Percentiles rank a stretch among this genome's conserved stretches.
Conservation (phyloP, 106 monocot genomes). For the Dioscorea alata region DNA sequence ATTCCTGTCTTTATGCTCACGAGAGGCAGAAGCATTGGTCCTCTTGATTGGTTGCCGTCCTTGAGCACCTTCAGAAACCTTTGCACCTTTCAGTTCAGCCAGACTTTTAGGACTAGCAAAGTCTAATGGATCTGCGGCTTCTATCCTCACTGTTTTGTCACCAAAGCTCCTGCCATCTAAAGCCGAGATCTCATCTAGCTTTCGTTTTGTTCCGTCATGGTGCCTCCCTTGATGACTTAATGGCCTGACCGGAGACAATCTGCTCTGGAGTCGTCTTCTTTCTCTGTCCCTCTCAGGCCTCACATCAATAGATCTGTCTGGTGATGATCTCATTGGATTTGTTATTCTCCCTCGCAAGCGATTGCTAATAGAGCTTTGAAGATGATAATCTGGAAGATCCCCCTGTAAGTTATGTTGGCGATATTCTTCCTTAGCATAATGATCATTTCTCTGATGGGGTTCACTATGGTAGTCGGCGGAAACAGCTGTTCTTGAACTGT, state of each 20-base stretch:
- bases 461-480: conserved; percentile 20
- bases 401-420: conserved; percentile 5
- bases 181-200: conserved; percentile 18
- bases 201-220: conserved; percentile 31
- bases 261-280: conserved; percentile 26
- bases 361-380: conserved; percentile 29
- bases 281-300: conserved; percentile 28
- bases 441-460: conserved; percentile 16
- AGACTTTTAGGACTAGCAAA: conserved; percentile 83
- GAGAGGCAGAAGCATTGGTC: neutral
- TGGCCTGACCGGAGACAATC: conserved; percentile 28
- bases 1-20: conserved; percentile 6
- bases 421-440: conserved; percentile 20
- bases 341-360: conserved; percentile 78
- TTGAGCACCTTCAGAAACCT: conserved; percentile 17
- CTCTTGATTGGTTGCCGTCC: neutral
- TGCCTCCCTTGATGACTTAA: conserved; percentile 17
- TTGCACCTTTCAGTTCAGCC: conserved; percentile 68
- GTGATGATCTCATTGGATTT: conserved; percentile 30
- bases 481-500: conserved; percentile 28
- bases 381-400: conserved; percentile 4
- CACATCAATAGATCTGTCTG: conserved; percentile 12
- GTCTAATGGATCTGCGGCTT: conserved; percentile 26
- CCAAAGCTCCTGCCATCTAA: conserved; percentile 12
- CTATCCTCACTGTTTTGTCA: conserved; percentile 16